phyloP scores from a whole-genome alignment of 306 rosid species.

The Begonia loranthoides region DNA sequence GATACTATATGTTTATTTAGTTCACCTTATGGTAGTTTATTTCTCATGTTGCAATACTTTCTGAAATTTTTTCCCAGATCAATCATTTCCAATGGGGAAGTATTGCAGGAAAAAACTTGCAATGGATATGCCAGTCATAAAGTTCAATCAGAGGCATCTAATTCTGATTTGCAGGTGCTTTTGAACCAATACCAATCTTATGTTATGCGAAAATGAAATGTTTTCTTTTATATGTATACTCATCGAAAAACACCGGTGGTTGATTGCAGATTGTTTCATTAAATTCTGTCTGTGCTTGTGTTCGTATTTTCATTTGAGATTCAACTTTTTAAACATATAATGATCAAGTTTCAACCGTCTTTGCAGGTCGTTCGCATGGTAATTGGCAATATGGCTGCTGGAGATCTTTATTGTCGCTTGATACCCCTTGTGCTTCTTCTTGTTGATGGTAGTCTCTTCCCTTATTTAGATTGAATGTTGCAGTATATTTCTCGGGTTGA shows the following conservation, averaged over 20 bases:
- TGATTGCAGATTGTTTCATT: no score
- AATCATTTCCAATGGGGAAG: conserved; percentile 38
- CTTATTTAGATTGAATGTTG: conserved; percentile 1
- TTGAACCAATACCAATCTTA: not conserved
- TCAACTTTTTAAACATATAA: no score
- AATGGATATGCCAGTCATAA: conserved; percentile 21
- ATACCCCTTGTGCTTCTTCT: conserved; percentile 86
- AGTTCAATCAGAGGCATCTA: conserved; percentile 17
- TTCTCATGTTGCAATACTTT: conserved; percentile 2
- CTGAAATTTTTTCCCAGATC: conserved; percentile 28
- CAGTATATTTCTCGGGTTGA: conserved; percentile 9
- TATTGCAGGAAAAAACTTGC: conserved; percentile 33
- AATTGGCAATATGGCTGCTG: conserved; percentile 62
- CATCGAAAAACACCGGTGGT: no score
- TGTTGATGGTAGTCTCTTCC: conserved; percentile 55
- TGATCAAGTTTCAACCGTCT: not conserved
- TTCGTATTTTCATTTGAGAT: no score
- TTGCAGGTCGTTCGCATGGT: conserved; percentile 67
- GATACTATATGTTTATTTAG: not conserved
- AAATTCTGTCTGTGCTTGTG: no score
- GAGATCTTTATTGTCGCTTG: conserved; percentile 63
- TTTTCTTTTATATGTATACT: no score
- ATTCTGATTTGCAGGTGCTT: conserved; percentile 55
- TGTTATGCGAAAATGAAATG: no score
- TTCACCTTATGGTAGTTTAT: not conserved